These are phyloP conservation scores for Exophiala sp. DNA, from an alignment of 2,329 filamentous ascomycete genomes.

Conservation along the genomic window DNA sequence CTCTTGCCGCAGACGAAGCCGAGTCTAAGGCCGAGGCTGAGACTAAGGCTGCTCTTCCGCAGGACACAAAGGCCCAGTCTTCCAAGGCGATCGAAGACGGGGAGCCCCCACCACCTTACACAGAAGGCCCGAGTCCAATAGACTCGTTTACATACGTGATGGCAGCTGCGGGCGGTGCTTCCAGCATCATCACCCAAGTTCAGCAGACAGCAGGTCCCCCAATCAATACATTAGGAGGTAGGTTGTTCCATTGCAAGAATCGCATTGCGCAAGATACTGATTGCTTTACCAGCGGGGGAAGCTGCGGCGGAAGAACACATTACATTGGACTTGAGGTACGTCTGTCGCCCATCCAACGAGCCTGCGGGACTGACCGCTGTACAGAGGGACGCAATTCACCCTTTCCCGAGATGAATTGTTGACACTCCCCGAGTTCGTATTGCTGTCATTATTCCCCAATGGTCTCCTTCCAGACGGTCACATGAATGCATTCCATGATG, in stretches of 20 bases:
- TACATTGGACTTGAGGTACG: constrained; percentile 29
- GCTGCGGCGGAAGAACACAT: constrained; percentile 29
- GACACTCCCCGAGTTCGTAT: constrained; percentile 92
- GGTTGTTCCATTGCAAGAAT: constrained; percentile 29
- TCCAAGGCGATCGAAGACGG: constrained; percentile 70
- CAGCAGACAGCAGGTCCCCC: constrained; percentile 82
- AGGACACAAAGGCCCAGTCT: constrained; percentile 69
- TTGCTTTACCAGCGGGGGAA: constrained; percentile 22
- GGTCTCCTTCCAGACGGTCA: constrained; percentile 96
- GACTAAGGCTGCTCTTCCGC: constrained; percentile 78
- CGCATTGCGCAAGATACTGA: constrained; percentile 4
- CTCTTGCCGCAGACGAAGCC: constrained; percentile 40
- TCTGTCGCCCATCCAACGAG: not conserved
- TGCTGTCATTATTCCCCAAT: constrained; percentile 96
- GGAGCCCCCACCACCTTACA: constrained; percentile 93
- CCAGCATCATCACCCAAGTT: constrained; percentile 99
- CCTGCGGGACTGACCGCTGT: constrained; percentile 20
- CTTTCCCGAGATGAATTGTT: constrained; percentile 91
- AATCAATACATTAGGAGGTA: constrained; percentile 82
- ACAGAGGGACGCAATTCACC: constrained; percentile 84
- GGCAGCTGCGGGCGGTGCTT: constrained; percentile 92
- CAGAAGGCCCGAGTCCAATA: constrained; percentile 88
- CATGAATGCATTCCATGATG: constrained; percentile 85
- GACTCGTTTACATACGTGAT: constrained; percentile 93
- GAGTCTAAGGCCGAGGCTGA: constrained; percentile 57